Evolutionary conservation across 192 early-diverging fungal species (phyloP), one percentile per base, ranked within the genome.

Genomic region (Funneliformis mosseae): DNA sequence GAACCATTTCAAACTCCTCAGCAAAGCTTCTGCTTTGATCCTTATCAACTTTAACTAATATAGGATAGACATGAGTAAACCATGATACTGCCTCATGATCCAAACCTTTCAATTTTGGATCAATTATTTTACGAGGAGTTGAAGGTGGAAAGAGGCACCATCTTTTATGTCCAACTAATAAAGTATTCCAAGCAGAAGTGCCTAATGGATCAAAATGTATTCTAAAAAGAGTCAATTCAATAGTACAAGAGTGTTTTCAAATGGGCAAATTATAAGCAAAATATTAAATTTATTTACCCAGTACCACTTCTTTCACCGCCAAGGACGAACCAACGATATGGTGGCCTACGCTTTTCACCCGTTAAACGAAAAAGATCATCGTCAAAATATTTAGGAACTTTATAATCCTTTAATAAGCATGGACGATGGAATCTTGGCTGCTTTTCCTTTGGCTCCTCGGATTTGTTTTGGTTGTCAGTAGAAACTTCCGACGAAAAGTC

Each of bases 71-170:
- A 14, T 87, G 78, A 41, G 84, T 86, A 79, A 94, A 95, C 94
- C 94, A 95, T 1, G 92, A 90, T 18, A 90, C 87, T 18, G 91
- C 93, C 80, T 95, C 94, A 28, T 89, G 87, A 81, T 95, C 94
- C 66, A 83, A 88, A 0, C 87, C 84, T 41, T 89, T 86, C 83
- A 85, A 85, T 0, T 87, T 86, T 38, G 92, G 89, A 55, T 92
- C 90, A 64, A 92, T 84, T 10, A 93, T 39, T 6, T 83, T 28
- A 55, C 88, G 90, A 2, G 91, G 88, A 10, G 88, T 88, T 41
- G 75, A 80, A n/a, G 94, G 94, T 9, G 94, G 94, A 77, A 93
- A 95, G 9, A 95, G 81, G 42, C 87, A 89, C 94, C 94, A 95
- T 39, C 93, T 84, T 81, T 96, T 96, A 75, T 92, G 90, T 5